Evolutionary conservation across 257 asterid genomes (phyloP), one percentile per base, ranked within the genome.

Genomic region (Solanum medicagineum): DNA sequence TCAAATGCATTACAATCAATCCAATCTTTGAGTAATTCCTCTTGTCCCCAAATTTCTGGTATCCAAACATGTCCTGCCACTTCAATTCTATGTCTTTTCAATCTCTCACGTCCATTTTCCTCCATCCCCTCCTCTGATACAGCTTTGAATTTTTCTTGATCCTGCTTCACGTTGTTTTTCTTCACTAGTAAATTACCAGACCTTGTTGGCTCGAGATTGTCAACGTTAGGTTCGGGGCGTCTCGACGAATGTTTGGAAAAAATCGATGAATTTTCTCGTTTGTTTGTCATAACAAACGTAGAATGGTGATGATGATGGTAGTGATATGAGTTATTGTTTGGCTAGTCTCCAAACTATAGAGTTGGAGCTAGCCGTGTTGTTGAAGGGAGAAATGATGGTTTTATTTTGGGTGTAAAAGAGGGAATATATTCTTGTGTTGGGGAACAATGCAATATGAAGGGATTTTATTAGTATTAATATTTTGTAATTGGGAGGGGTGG

Each of bases 11-110:
- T 85, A 40, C 97, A 93, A 74, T 95, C 99, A 60, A 88, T 87
- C 99, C 97, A 94, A 29, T 92, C 99, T 88, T 94, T 91, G 4
- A 95, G 95, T 45, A 92, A 70, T 53, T 85, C 90, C 81, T 95
- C 99, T 85, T 94, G 95, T 0, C 97, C 98, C 99, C 98, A 95
- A 84, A 90, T 92, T 22, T 95, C 99, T 83, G 99, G 99, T 74
- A 95, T 92, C 99, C 98, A 93, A 0, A 93, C 99, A 85, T 87
- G 94, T 86, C 97, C 98, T 85, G 96, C 95, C 40, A 93, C 92
- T 83, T 93, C 99, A 12, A 89, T 86, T 86, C 98, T 90, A 45
- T 95, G 98, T 47, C 96, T 89, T 92, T 95, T 92, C 86, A 95
- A 88, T 88, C 95, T 89, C 90, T 94, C 99, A 54, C 96, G 68